Evolutionary conservation across 176 grass and related monocot species (phyloP).

Genomic region (Aegilops longissima): DNA sequence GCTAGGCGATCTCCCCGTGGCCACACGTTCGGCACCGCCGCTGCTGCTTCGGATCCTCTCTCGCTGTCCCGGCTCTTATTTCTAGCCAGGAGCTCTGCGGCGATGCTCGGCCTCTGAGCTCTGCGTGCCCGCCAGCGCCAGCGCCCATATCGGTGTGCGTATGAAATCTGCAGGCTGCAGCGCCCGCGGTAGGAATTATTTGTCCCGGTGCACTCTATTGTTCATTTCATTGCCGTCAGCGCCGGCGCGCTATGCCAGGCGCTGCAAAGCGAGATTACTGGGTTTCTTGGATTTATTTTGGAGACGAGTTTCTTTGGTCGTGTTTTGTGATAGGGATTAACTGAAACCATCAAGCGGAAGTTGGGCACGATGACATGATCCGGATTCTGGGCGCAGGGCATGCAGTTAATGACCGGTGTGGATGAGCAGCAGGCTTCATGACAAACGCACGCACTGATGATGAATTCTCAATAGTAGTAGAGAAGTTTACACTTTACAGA

Average conservation of each 20-base stretch:
- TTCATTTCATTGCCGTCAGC: not conserved
- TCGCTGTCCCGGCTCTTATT: not conserved
- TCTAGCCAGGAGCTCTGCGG: not conserved
- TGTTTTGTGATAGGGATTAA: not conserved
- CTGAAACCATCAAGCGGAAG: not conserved
- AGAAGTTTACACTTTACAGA: not conserved
- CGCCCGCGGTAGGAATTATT: not conserved
- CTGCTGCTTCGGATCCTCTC: constrained; percentile 22
- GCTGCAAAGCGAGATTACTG: not conserved
- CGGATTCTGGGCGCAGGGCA: not conserved
- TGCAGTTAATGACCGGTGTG: not conserved
- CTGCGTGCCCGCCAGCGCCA: not conserved
- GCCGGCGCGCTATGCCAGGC: not conserved
- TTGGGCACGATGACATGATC: not conserved
- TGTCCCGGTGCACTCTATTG: not conserved
- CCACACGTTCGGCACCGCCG: not conserved
- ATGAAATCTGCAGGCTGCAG: not conserved
- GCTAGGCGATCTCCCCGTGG: not conserved
- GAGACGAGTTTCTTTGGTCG: not conserved
- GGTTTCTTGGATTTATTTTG: no score
- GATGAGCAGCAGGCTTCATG: not conserved
- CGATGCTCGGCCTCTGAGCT: not conserved
- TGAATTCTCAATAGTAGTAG: not conserved
- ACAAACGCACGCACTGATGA: constrained; percentile 29
- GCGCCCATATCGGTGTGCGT: not conserved